Conservation (phyloP, 1,139 yeast genomes). For the Debaryomyces sp. region DNA sequence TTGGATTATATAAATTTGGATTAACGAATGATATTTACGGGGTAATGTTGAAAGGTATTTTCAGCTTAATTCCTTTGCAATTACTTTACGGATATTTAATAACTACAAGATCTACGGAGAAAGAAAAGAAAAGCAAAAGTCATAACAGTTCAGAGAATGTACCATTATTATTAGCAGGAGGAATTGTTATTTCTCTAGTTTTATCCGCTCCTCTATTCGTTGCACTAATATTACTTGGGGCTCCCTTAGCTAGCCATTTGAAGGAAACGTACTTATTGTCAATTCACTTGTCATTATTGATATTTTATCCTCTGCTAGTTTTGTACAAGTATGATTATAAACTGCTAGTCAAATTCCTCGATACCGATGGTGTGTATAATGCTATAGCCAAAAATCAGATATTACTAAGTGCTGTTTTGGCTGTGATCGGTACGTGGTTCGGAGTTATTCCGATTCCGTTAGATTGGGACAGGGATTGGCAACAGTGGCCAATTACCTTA, state of each 20-base stretch:
- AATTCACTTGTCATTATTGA: constrained; percentile 62
- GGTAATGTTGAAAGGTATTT: constrained; percentile 31
- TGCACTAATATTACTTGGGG: constrained; percentile 74
- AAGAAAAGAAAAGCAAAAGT: constrained; percentile 22
- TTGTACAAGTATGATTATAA: constrained; percentile 59
- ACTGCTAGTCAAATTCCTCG: constrained; percentile 25
- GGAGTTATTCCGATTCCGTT: constrained; percentile 94
- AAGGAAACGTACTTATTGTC: constrained; percentile 67
- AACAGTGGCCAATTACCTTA: constrained; percentile 92
- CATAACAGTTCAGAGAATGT: constrained; percentile 28
- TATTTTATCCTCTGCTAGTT: constrained; percentile 65
- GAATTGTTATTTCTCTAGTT: constrained; percentile 43
- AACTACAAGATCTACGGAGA: constrained; percentile 21
- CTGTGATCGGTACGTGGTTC: constrained; percentile 81
- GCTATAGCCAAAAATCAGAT: constrained; percentile 37
- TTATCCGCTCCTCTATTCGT: constrained; percentile 56
- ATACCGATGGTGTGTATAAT: constrained; percentile 24
- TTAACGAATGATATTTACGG: constrained; percentile 31
- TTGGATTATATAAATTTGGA: constrained; percentile 41
- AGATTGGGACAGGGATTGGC: constrained; percentile 99
- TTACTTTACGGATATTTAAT: constrained; percentile 30
- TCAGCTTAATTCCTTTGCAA: constrained; percentile 28
- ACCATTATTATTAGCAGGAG: constrained; percentile 35
- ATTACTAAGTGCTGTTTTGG: constrained; percentile 47
- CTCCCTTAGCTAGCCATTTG: constrained; percentile 65